A percentile compares a stretch with the other conserved stretches of the same genome.
Conservation (phyloP, 176 grass and related monocot genomes). For the Oryza rufipogon region DNA sequence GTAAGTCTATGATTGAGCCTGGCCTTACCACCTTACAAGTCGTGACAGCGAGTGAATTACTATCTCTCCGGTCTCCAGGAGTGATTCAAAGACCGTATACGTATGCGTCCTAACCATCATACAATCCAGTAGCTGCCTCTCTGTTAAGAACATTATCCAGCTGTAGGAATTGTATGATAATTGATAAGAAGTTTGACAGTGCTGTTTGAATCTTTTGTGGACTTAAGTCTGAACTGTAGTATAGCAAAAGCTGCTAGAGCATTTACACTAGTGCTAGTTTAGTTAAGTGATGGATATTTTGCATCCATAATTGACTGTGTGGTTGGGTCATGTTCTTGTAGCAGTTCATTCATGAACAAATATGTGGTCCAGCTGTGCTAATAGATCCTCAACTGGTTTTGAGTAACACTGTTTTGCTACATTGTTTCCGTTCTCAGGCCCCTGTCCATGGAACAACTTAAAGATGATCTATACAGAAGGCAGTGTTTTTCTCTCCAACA, state of each 20-base stretch:
- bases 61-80: conserved; percentile 35
- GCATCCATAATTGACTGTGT: not conserved
- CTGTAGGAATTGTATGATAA: conserved; percentile 32
- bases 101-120: conserved; percentile 76
- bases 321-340: not conserved
- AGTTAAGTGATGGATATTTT: conserved; percentile 18
- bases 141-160: conserved; percentile 54
- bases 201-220: conserved; percentile 33
- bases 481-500: not conserved
- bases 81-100: conserved; percentile 73
- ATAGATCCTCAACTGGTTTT: conserved; percentile 13
- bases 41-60: conserved; percentile 57
- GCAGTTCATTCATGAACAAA: not conserved
- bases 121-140: conserved; percentile 50
- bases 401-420: not conserved
- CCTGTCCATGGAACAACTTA: not conserved
- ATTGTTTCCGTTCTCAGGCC: not conserved
- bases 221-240: conserved; percentile 14
- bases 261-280: not conserved
- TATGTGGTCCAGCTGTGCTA: not conserved
- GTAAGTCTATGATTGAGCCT: conserved; percentile 57
- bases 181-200: conserved; percentile 27
- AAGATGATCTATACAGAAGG: conserved; percentile 19
- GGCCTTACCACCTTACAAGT: conserved; percentile 59
- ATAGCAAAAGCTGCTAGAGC: conserved; percentile 18